Conservation (phyloP, 192 early-diverging fungal genomes). For the Globomyces pollinis-pini region DNA sequence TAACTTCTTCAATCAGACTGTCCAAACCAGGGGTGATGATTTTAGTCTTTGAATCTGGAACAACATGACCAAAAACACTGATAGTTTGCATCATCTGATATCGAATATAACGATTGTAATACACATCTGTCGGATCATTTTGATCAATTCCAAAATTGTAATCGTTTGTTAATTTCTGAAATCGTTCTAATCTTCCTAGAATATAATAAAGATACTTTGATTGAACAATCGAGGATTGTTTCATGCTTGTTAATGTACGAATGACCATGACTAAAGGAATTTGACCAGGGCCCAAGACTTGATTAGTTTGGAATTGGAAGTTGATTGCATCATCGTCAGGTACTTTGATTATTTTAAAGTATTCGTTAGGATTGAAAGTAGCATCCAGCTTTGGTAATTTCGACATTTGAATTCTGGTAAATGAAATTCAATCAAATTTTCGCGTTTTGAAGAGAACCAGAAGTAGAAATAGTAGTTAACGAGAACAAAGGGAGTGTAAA, state of each 20-base stretch:
- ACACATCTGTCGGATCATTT: not conserved
- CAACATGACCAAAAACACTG: slow-evolving; percentile 20
- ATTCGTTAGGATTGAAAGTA: too few relatives aligned
- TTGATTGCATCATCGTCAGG: not conserved
- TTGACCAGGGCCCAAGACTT: not conserved
- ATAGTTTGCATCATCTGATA: slow-evolving; percentile 11
- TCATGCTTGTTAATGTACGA: slow-evolving; percentile 2
- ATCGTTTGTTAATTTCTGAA: not conserved
- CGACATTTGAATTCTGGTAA: too few relatives aligned
- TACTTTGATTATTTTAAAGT: not conserved
- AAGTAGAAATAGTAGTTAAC: too few relatives aligned
- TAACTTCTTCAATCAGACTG: slow-evolving; percentile 19
- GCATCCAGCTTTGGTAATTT: too few relatives aligned
- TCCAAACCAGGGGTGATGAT: slow-evolving; percentile 24
- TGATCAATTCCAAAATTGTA: slow-evolving; percentile 18
- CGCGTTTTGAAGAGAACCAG: too few relatives aligned
- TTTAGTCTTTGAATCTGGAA: slow-evolving; percentile 9
- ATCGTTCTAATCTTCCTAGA: slow-evolving; percentile 5
- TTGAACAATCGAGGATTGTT: not conserved
- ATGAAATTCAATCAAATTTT: too few relatives aligned
- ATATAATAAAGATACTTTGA: slow-evolving; percentile 11
- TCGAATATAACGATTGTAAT: slow-evolving; percentile 11
- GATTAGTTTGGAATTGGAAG: not conserved
- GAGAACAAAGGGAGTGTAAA: too few relatives aligned
- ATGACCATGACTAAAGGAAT: not conserved